These are phyloP conservation scores for Claviceps arundinis DNA, from an alignment of 2,329 filamentous ascomycete genomes.

Conservation along the genomic window DNA sequence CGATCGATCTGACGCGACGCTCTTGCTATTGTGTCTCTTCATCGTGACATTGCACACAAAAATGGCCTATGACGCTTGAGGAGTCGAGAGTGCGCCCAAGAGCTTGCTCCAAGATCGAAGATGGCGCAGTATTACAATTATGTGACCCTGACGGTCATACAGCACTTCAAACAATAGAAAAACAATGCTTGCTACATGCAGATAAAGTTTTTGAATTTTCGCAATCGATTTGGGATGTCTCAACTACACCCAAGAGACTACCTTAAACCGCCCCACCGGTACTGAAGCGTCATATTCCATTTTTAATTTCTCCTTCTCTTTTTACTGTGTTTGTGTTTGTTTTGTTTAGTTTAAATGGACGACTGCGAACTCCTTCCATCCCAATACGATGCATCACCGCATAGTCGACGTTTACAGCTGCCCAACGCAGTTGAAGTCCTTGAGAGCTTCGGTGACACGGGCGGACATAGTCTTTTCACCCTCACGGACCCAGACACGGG, in stretches of 20 bases:
- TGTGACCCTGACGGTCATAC: too few relatives aligned
- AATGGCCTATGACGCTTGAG: too few relatives aligned
- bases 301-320: background rate
- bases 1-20: background rate
- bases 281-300: background rate
- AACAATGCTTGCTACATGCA: background rate
- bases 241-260: background rate
- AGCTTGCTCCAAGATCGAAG: too few relatives aligned
- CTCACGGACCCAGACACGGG: constrained; percentile 88
- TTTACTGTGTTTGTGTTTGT: background rate
- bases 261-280: background rate
- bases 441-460: constrained; percentile 67
- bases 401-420: constrained; percentile 15
- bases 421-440: constrained; percentile 64
- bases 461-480: constrained; percentile 93
- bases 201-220: background rate
- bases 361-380: background rate
- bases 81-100: too few relatives aligned
- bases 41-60: background rate
- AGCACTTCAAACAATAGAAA: background rate
- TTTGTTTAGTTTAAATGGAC: background rate
- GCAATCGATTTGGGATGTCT: background rate
- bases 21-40: background rate
- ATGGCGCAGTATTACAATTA: too few relatives aligned
- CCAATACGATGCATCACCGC: background rate